Percentiles rank a stretch among this genome's conserved stretches.
These are phyloP conservation scores for Pseudozyma thailandica DNA, from an alignment of 1,284 basidiomycete genomes.

Conservation along the genomic window DNA sequence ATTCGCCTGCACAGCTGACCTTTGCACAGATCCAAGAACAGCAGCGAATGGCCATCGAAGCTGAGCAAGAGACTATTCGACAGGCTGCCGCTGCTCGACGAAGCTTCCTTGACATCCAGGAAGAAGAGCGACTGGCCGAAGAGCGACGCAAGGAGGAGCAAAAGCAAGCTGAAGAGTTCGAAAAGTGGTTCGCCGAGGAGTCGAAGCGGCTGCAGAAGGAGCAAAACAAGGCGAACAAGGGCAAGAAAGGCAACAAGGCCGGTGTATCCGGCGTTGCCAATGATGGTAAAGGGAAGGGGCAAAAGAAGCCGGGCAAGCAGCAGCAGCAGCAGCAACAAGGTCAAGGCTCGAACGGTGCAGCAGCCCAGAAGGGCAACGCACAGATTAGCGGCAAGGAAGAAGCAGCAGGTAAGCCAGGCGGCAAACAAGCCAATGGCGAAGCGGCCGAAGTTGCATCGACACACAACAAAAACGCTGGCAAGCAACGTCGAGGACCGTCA, in stretches of 20 bases:
- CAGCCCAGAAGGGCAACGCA: slow-evolving; percentile 15
- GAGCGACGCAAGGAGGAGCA: slow-evolving; percentile 54
- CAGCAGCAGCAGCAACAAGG: slow-evolving; percentile 10
- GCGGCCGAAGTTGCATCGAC: background rate
- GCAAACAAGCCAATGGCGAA: slow-evolving; percentile 19
- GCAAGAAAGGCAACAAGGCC: slow-evolving; percentile 17
- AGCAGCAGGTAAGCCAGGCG: background rate
- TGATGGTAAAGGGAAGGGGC: slow-evolving; percentile 22
- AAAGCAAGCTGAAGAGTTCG: slow-evolving; percentile 61
- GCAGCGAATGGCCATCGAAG: slow-evolving; percentile 44
- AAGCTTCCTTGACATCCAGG: slow-evolving; percentile 61
- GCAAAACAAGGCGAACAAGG: too few relatives aligned
- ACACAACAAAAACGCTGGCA: background rate
- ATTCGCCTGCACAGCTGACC: slow-evolving; percentile 35
- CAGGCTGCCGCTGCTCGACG: slow-evolving; percentile 33
- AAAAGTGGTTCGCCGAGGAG: slow-evolving; percentile 66
- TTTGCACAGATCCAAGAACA: slow-evolving; percentile 64
- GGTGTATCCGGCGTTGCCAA: slow-evolving; percentile 3
- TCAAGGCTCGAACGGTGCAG: background rate
- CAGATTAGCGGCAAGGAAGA: slow-evolving; percentile 21
- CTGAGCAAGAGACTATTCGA: slow-evolving; percentile 38
- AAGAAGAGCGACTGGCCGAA: slow-evolving; percentile 55
- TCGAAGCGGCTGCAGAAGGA: slow-evolving; percentile 55
- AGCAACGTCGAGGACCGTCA: background rate
- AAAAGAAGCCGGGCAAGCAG: slow-evolving; percentile 25